Evolutionary conservation across 148 eudicot species (phyloP).

Genomic region (Nepenthes mirabilis): DNA sequence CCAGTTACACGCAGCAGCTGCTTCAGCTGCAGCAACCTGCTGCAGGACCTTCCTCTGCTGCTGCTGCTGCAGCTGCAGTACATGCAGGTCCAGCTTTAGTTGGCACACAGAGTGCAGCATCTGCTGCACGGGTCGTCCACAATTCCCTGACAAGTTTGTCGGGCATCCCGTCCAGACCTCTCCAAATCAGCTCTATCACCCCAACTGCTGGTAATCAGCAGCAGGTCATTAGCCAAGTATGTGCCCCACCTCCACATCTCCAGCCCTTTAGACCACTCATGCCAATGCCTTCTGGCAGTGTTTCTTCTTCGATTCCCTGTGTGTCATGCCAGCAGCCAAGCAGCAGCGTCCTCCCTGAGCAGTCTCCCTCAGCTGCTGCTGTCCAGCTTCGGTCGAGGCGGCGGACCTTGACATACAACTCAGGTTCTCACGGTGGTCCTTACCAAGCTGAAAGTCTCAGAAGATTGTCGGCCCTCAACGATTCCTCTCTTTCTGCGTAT

Average conservation of each 20-base stretch:
- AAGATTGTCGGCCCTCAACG: slow-evolving; percentile 3
- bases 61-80: slow-evolving; percentile 7
- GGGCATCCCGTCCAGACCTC: slow-evolving; percentile 16
- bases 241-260: slow-evolving; percentile 45
- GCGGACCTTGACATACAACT: background rate
- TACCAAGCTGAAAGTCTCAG: slow-evolving; percentile 8
- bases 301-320: slow-evolving; percentile 5
- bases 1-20: slow-evolving; percentile 26
- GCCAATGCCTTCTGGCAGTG: slow-evolving; percentile 10
- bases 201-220: slow-evolving; percentile 20
- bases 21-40: slow-evolving; percentile 16
- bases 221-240: slow-evolving; percentile 21
- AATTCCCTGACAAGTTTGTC: slow-evolving; percentile 19
- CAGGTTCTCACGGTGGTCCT: slow-evolving; percentile 4
- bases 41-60: slow-evolving; percentile 11
- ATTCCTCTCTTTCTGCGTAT: slow-evolving; percentile 4
- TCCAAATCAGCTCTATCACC: slow-evolving; percentile 20
- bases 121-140: slow-evolving; percentile 14
- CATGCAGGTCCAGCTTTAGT: slow-evolving; percentile 12
- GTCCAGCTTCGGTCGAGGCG: slow-evolving; percentile 2
- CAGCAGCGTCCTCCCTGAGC: background rate
- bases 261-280: slow-evolving; percentile 24
- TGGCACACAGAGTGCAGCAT: slow-evolving; percentile 15
- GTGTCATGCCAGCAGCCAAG: slow-evolving; percentile 13
- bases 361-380: slow-evolving; percentile 6